These are phyloP conservation scores for Puccinia coronata DNA, from an alignment of 1,284 basidiomycete genomes.

Conservation along the genomic window DNA sequence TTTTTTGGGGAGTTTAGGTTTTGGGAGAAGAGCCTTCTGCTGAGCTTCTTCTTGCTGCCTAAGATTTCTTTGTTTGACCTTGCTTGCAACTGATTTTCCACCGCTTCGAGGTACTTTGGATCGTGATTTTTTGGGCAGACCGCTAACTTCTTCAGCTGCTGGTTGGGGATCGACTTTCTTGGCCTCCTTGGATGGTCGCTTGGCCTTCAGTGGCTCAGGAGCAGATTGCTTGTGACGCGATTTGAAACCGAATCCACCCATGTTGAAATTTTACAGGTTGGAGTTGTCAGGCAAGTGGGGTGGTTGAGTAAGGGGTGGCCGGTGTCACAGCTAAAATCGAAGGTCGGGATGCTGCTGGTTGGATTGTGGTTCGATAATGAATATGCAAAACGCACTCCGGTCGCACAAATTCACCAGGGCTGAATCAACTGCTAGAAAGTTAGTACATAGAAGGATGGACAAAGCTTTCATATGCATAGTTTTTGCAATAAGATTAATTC, in stretches of 20 bases:
- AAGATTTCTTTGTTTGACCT: slow-evolving; percentile 26
- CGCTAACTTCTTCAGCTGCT: background rate
- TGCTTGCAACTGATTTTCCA: slow-evolving; percentile 48
- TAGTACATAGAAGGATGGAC: too few relatives aligned
- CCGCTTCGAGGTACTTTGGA: slow-evolving; percentile 44
- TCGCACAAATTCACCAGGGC: too few relatives aligned
- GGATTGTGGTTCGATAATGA: slow-evolving; percentile 18
- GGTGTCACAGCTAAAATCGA: too few relatives aligned
- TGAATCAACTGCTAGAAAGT: too few relatives aligned
- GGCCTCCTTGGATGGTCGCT: background rate
- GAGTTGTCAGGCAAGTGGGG: too few relatives aligned
- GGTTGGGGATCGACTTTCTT: background rate
- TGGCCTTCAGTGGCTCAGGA: slow-evolving; percentile 22
- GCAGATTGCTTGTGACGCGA: slow-evolving; percentile 47
- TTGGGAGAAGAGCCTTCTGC: slow-evolving; percentile 51
- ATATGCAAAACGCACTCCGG: background rate
- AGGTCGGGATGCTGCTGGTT: background rate
- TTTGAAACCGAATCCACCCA: slow-evolving; percentile 49
- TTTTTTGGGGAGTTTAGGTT: slow-evolving; percentile 41
- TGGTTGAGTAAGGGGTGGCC: too few relatives aligned
- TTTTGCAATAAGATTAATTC: too few relatives aligned
- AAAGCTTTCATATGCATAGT: too few relatives aligned
- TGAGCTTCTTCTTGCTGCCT: slow-evolving; percentile 52
- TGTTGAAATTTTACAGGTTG: slow-evolving; percentile 18
- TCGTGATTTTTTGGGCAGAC: slow-evolving; percentile 22